phyloP scores from a whole-genome alignment of 345 rosid genomes.

The Adansonia digitata region DNA sequence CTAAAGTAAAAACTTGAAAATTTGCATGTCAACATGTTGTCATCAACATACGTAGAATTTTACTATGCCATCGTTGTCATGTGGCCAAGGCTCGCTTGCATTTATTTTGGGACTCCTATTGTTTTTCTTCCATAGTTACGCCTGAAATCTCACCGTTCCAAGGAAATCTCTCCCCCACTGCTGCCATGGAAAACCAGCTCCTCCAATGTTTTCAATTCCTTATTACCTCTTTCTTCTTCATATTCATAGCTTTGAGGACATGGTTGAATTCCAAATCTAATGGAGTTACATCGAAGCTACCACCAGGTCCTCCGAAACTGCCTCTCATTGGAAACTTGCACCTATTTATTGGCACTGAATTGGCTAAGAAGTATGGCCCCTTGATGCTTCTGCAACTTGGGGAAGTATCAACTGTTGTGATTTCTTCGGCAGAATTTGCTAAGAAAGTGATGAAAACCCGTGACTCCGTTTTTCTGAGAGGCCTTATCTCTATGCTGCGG shows the following conservation, averaged over 20 bases:
- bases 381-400: conserved; percentile 18
- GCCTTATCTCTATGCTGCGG: background rate
- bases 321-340: conserved; percentile 20
- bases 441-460: background rate
- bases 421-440: background rate
- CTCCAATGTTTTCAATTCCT: background rate
- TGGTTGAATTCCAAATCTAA: background rate
- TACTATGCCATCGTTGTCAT: too few relatives aligned
- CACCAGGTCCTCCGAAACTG: conserved; percentile 3
- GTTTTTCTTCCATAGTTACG: background rate
- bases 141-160: background rate
- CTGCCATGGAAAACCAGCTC: background rate
- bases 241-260: background rate
- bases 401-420: background rate
- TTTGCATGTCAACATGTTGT: too few relatives aligned
- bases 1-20: too few relatives aligned
- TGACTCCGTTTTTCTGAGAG: conserved; percentile 15
- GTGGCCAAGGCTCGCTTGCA: too few relatives aligned
- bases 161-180: background rate
- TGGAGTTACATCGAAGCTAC: background rate
- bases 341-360: background rate
- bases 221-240: background rate
- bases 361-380: conserved; percentile 27
- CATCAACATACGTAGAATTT: too few relatives aligned
- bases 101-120: background rate